Evolutionary conservation across 768 basidiomycete genomes (phyloP).

Genomic region (Pilatotrama ljubarskyi): DNA sequence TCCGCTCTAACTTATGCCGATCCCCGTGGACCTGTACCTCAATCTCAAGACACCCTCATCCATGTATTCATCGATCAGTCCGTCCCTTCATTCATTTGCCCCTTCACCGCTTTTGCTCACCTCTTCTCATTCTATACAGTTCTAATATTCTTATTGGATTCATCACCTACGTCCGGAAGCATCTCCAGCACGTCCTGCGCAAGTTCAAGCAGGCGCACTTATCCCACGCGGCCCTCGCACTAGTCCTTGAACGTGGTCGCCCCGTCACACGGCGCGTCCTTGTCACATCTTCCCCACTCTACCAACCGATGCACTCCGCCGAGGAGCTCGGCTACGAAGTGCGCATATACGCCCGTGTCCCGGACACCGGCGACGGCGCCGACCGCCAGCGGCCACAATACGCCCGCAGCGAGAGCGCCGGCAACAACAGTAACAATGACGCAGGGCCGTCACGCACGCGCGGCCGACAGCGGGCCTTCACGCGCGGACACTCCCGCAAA

Average conservation of each 20-base stretch:
- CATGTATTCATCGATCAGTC: conserved; percentile 62
- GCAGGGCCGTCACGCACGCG: conserved; percentile 20
- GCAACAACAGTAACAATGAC: conserved; percentile 4
- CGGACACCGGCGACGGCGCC: conserved; percentile 62
- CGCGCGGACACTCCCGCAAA: conserved; percentile 27
- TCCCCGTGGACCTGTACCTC: conserved; percentile 38
- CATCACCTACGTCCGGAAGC: conserved; percentile 64
- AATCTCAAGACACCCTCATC: conserved; percentile 34
- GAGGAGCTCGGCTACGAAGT: conserved; percentile 76
- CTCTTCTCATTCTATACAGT: conserved; percentile 38
- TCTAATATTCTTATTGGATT: conserved; percentile 89
- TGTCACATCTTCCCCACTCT: conserved; percentile 80
- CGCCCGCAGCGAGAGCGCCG: not conserved
- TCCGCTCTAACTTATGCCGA: conserved; percentile 31
- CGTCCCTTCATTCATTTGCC: conserved; percentile 27
- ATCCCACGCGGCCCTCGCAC: conserved; percentile 74
- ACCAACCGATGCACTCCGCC: conserved; percentile 77
- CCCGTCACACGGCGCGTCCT: conserved; percentile 72
- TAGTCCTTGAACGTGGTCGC: conserved; percentile 82
- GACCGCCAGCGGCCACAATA: conserved; percentile 42
- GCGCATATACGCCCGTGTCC: conserved; percentile 67
- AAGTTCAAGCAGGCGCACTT: conserved; percentile 50
- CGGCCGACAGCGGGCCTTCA: conserved; percentile 13
- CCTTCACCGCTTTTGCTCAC: conserved; percentile 1
- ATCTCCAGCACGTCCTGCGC: conserved; percentile 40